Evolutionary conservation across 805 yeast genomes (phyloP).

Genomic region (Hanseniaspora valbyensis): DNA sequence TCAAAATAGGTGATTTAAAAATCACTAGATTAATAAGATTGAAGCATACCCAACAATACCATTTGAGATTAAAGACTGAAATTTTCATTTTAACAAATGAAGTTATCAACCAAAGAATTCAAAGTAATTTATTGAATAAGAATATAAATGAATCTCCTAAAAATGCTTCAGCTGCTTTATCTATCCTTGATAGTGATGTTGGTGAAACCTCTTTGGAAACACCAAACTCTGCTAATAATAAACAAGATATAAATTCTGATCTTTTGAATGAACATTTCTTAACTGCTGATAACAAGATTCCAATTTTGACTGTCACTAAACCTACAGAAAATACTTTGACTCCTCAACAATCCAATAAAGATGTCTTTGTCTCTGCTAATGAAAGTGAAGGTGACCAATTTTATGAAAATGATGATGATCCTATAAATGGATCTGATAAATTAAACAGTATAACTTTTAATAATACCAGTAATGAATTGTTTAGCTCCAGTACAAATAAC

Average conservation of each 20-base stretch:
- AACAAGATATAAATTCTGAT: neutral
- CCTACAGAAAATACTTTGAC: neutral
- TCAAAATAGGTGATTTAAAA: conserved; percentile 47
- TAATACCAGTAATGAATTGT: conserved; percentile 1
- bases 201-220: neutral
- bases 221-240: neutral
- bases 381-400: neutral
- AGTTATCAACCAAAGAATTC: conserved; percentile 53
- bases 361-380: neutral
- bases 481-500: neutral
- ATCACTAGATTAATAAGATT: conserved; percentile 59
- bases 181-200: neutral
- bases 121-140: conserved; percentile 31
- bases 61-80: conserved; percentile 66
- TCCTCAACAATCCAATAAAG: neutral
- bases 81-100: conserved; percentile 58
- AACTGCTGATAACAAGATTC: neutral
- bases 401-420: neutral
- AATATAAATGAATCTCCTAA: neutral
- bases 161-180: neutral
- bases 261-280: neutral
- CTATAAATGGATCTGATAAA: too few species aligned
- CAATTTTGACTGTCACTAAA: neutral
- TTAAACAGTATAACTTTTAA: neutral
- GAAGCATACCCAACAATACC: conserved; percentile 62